Evolutionary conservation across 2,329 filamentous ascomycete genomes (phyloP).

Genomic region (Catunica adiposa): DNA sequence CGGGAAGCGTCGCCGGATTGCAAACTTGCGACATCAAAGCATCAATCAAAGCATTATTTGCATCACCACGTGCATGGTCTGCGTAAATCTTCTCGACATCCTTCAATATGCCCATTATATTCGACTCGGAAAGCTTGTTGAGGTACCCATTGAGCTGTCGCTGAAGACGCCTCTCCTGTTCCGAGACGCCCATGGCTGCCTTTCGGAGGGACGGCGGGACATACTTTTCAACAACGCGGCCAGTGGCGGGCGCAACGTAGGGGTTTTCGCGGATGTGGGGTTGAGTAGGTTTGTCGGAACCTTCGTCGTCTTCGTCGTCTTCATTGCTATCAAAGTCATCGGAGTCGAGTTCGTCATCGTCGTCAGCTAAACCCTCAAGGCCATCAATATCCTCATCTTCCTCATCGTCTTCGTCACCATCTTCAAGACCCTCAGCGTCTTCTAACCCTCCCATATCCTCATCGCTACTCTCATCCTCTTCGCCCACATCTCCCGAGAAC

Average conservation of each 20-base stretch:
- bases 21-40: slow-evolving; percentile 64
- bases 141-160: slow-evolving; percentile 75
- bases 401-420: neutral
- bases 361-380: neutral
- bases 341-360: slow-evolving; percentile 14
- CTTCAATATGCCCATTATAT: slow-evolving; percentile 65
- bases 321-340: slow-evolving; percentile 13
- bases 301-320: slow-evolving; percentile 16
- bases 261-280: slow-evolving; percentile 56
- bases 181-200: slow-evolving; percentile 47
- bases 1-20: slow-evolving; percentile 60
- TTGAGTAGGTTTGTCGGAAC: slow-evolving; percentile 24
- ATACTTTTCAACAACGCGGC: slow-evolving; percentile 49
- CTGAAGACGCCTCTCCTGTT: slow-evolving; percentile 45
- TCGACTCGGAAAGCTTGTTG: slow-evolving; percentile 85
- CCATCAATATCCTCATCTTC: slow-evolving; percentile 1
- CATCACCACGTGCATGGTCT: slow-evolving; percentile 69
- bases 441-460: neutral
- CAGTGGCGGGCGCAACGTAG: slow-evolving; percentile 55
- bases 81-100: slow-evolving; percentile 74
- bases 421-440: neutral
- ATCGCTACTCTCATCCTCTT: neutral
- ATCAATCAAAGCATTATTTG: slow-evolving; percentile 65
- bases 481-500: neutral
- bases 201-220: slow-evolving; percentile 69